phyloP scores from a whole-genome alignment of 2,329 filamentous ascomycete genomes.

The Macroventuria anomochaeta region DNA sequence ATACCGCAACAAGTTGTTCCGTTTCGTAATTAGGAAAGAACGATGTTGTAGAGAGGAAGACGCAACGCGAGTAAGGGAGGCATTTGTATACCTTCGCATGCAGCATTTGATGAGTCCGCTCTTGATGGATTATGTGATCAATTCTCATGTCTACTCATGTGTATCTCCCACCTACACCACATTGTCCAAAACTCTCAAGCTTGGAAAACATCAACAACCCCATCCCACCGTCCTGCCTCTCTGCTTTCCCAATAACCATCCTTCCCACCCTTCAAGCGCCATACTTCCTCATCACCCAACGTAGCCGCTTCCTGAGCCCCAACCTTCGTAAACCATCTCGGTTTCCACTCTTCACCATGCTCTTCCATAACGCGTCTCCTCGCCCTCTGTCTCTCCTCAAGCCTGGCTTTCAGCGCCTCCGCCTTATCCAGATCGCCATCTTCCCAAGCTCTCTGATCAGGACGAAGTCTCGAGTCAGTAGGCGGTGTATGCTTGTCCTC shows the following conservation, averaged over 20 bases:
- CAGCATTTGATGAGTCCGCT: too few relatives aligned
- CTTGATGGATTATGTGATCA: background rate
- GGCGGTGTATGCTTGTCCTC: constrained; percentile 77
- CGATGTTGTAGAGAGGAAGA: too few relatives aligned
- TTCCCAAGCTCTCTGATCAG: constrained; percentile 87
- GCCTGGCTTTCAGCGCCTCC: constrained; percentile 78
- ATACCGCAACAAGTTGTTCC: too few relatives aligned
- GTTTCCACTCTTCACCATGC: constrained; percentile 72
- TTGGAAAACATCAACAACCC: constrained; percentile 63
- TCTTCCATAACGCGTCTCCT: constrained; percentile 79
- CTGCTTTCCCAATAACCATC: constrained; percentile 95
- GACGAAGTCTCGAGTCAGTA: constrained; percentile 83
- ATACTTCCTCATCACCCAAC: constrained; percentile 55
- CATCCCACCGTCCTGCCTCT: constrained; percentile 69
- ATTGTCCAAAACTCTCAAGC: too few relatives aligned
- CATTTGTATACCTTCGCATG: too few relatives aligned
- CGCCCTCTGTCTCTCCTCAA: constrained; percentile 85
- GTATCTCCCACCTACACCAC: background rate
- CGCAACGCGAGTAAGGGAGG: too few relatives aligned
- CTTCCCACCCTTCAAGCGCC: constrained; percentile 75
- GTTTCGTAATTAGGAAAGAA: too few relatives aligned
- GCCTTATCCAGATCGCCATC: constrained; percentile 81
- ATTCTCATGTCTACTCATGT: background rate
- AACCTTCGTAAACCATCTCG: constrained; percentile 84
- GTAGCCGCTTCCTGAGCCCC: constrained; percentile 39